Base-by-base conservation (phyloP, 2,329 filamentous ascomycete genomes). In the Cladosporium phlei region DNA sequence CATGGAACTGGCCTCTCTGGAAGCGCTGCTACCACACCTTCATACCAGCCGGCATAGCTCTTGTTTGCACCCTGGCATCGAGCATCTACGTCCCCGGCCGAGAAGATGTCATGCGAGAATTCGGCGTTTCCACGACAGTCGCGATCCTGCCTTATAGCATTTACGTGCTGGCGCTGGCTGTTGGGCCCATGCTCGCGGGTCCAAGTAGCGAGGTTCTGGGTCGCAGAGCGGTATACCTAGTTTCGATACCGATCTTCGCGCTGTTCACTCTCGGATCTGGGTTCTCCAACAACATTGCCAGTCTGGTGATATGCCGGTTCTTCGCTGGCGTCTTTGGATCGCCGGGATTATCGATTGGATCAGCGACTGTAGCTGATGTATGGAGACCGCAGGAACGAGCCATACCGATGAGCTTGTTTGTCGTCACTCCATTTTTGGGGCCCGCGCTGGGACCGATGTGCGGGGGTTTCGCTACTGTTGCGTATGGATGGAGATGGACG, bases 261-360 rank as follows among this genome's bases (percentile, higher is more conserved):
- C 56, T 82, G 0, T 84, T 83, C 57, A 75, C 73, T 0, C 57
- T 82, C 1, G 80, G 79, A 2, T 71, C 73, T 0, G 79, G 74
- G 0, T 69, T 79, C 25, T 69, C 74, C 0, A 66, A 72, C 17
- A 72, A 62, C 24, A 75, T 83, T 12, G 73, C 65, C 0, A 70
- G 67, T 0, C 55, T 85, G 2, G 70, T 73, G 38, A 62, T 81
- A 7, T 66, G 79, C 20, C 69, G 81, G 2, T 82, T 91, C 69
- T 86, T 89, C 56, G 86, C 86, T 38, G 84, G 86, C 0, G 62
- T 84, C 61, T 85, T 85, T 52, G 85, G 83, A 21, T 83, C 32
- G 77, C 86, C 55, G 74, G 86, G 59, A 4, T 30, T 57, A 1
- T 35, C 48, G 7, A 55, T 55, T 17, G 55, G 54, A 17, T 42